Base-by-base conservation (phyloP, 805 yeast genomes). In the Maudiozyma barnettii region DNA sequence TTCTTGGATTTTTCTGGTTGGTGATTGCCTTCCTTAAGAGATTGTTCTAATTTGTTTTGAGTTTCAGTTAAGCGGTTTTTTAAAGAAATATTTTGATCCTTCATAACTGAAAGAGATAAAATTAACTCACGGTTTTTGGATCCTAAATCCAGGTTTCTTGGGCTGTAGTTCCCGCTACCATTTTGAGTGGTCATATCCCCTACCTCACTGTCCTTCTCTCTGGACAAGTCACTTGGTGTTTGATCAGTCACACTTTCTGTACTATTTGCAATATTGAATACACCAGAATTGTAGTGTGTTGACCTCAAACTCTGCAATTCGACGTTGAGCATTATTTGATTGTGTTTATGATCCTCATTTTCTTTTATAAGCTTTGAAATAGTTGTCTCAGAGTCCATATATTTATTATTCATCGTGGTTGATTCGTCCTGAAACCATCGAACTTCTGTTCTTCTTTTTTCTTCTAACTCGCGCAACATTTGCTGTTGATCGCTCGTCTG, bases 381-480 rank as follows among this genome's bases (percentile, higher is more conserved):
- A 6, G n/a, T 16, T n/a, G 60, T 45, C 14, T 57, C 60, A 4
- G 18, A 8, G n/a, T 36, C 39, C 3, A 18, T 7, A 18, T 36
- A 36, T 18, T 19, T 39, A 6, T 21, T 38, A 45, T 73, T 68
- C 30, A 84, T 63, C 18, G 73, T 67, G 47, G 81, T 84, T 36
- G 83, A 74, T 59, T 81, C 81, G 42, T 75, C 78, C 68, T 83
- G 75, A 64, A 72, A 71, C 45, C 79, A 75, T 44, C 70, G 73
- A 38, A 78, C 68, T 42, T 80, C 78, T 22, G 73, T 58, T 41
- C 77, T 84, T 3, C 75, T 68, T 6, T 36, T 20, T 19, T 31
- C 18, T 10, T 43, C 19, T 19, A 41, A n/a, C 5, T 51, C 33
- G 12, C 33, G 19, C 16, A 29, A 12, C 10, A 18, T 19, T 29